Base-by-base conservation (phyloP, 1,284 basidiomycete species). In the Rhodotorula sp. region DNA sequence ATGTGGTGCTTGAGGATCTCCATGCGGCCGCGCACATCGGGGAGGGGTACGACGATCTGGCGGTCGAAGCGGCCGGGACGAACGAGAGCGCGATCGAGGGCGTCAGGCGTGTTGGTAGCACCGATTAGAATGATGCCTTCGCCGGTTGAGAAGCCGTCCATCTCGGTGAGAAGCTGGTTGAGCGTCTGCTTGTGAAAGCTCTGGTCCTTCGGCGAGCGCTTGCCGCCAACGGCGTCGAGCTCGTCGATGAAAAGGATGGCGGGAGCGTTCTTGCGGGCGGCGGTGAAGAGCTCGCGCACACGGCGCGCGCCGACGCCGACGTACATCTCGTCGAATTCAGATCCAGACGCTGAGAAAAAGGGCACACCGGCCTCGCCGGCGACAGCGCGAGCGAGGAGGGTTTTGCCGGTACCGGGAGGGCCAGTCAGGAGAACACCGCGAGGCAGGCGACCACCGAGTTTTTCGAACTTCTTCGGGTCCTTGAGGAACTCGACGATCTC, bases 321-420 rank as follows among this genome's bases (percentile, higher is more conserved):
- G 79, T 92, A 71, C 69, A 67, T 68, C 80, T 99, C 95, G 79
- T 99, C 96, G 74, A 99, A 97, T 78, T 96, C 93, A 58, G 93
- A 94, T 22, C 92, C 93, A 70, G 67, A 79, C 24, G 81, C 82
- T 60, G 83, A 82, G 80, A 94, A 88, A 83, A 94, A 94, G 4
- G 91, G 90, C 22, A 97, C 94, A 53, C 91, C 95, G 18, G 95
- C 96, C 82, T 99, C 94, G 64, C 96, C 96, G 22, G 95, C 95
- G 10, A 98, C 91, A 18, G 95, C 95, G 69, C 94, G 85, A 6
- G 95, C 95, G 20, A 99, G 85, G 85, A 98, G 87, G 2, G 95
- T 99, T 84, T 98, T 98, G 79, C 95, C 95, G 28, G 95, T 98
- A 76, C 94, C 92, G 16, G 76, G 76, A 34, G 77, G 81, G 13